Percentiles rank a stretch among this genome's conserved stretches.
These are phyloP conservation scores for Eucalyptus leucophloia DNA, from an alignment of 345 rosid species.

Conservation along the genomic window DNA sequence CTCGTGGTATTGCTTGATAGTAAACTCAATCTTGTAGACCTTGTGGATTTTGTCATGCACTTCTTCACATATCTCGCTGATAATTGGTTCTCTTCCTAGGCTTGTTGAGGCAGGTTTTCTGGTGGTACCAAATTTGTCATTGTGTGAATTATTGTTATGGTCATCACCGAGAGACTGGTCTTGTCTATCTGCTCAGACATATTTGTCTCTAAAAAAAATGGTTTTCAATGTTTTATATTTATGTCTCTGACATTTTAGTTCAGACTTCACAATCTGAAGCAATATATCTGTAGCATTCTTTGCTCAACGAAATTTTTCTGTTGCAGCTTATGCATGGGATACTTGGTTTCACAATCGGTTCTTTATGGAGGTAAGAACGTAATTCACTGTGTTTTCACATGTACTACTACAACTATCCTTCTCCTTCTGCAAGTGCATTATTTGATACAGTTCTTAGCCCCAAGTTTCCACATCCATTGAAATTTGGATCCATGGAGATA, in stretches of 20 bases:
- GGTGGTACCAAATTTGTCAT: not conserved
- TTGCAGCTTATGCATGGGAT: conserved; percentile 80
- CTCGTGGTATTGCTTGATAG: not conserved
- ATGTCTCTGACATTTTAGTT: not conserved
- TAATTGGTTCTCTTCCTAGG: not conserved
- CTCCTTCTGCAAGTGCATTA: not conserved
- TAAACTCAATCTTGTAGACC: not conserved
- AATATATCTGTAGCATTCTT: not conserved
- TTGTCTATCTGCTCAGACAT: not conserved
- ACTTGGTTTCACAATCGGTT: conserved; percentile 75
- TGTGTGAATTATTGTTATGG: not conserved
- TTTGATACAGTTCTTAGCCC: not conserved
- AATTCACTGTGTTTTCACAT: not conserved
- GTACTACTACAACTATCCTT: not conserved
- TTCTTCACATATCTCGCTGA: not conserved
- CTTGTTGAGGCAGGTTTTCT: not conserved
- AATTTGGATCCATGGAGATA: not conserved
- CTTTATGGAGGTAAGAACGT: conserved; percentile 67
- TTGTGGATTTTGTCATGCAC: not conserved
- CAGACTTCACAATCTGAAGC: not conserved
- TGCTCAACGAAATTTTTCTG: not conserved
- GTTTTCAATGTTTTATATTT: not conserved
- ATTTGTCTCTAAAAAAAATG: not conserved
- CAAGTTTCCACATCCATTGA: not conserved
- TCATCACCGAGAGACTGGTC: not conserved